A percentile compares a stretch with the other conserved stretches of the same genome.
These are phyloP conservation scores for Sapria himalayana DNA, from an alignment of 345 rosid species.

Conservation along the genomic window DNA sequence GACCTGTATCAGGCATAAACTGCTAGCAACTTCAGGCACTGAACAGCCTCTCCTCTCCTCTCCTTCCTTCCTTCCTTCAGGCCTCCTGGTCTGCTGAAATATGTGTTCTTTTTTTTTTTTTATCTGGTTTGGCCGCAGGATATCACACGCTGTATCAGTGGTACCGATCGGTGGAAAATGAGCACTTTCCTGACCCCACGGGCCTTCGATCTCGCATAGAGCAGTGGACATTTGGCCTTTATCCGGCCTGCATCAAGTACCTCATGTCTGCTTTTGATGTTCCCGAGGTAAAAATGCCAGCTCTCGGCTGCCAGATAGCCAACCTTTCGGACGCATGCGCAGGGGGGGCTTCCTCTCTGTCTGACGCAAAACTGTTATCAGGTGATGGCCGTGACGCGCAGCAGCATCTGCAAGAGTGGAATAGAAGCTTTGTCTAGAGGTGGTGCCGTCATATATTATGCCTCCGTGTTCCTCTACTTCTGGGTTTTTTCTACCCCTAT, in stretches of 20 bases:
- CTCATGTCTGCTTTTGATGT: conserved; percentile 97
- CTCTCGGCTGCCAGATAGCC: no score
- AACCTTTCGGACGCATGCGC: no score
- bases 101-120: conserved; percentile 3
- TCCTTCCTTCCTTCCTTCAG: neutral
- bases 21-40: conserved; percentile 94
- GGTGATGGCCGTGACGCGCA: conserved; percentile 96
- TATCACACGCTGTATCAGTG: conserved; percentile 87
- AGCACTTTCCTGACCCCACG: conserved; percentile 97
- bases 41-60: no score
- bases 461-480: conserved; percentile 88
- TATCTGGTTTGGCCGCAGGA: no score
- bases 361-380: conserved; percentile 10
- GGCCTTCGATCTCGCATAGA: conserved; percentile 92
- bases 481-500: conserved; percentile 98
- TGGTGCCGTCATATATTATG: conserved; percentile 70
- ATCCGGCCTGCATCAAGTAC: conserved; percentile 97
- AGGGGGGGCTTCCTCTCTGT: neutral
- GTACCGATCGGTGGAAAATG: conserved; percentile 79
- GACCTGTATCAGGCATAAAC: conserved; percentile 75
- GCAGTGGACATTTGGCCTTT: conserved; percentile 95
- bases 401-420: conserved; percentile 68
- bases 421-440: conserved; percentile 62
- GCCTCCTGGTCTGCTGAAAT: conserved; percentile 4
- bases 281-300: conserved; percentile 62